phyloP scores from a whole-genome alignment of 2,329 filamentous ascomycete genomes.

The Verticillium longisporum region DNA sequence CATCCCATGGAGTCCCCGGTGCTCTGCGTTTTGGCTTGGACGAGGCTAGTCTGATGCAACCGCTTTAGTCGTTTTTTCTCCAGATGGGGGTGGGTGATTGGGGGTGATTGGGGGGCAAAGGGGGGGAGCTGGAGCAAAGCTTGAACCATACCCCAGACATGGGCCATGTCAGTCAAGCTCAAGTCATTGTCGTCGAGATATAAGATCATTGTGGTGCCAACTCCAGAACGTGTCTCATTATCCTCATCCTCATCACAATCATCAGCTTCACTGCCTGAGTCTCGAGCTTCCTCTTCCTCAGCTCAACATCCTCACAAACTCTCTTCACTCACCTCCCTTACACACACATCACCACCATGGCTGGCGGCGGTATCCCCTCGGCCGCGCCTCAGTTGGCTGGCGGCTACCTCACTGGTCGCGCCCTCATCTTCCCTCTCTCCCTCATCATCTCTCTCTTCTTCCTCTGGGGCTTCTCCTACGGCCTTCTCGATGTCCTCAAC shows the following conservation, averaged over 20 bases:
- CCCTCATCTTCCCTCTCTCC: constrained; percentile 39
- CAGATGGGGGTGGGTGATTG: neutral
- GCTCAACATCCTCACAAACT: neutral
- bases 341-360: constrained; percentile 21
- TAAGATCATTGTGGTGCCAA: neutral
- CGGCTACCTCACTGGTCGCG: constrained; percentile 27
- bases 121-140: neutral
- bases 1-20: constrained; percentile 1
- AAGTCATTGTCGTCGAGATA: neutral
- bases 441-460: constrained; percentile 31
- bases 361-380: constrained; percentile 28
- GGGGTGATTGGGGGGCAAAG: neutral
- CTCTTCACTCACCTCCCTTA: neutral
- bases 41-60: neutral
- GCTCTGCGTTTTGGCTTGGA: neutral
- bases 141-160: neutral
- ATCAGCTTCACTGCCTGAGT: neutral
- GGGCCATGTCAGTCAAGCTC: neutral
- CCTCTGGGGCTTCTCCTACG: constrained; percentile 13
- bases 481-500: constrained; percentile 26
- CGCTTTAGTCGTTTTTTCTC: neutral
- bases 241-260: constrained; percentile 2
- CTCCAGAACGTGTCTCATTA: neutral
- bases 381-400: constrained; percentile 25
- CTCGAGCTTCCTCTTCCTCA: neutral